A percentile compares a stretch with the other conserved stretches of the same genome.
phyloP scores from a whole-genome alignment of 2,329 filamentous ascomycete species.

The Paraphoma chrysanthemicola region DNA sequence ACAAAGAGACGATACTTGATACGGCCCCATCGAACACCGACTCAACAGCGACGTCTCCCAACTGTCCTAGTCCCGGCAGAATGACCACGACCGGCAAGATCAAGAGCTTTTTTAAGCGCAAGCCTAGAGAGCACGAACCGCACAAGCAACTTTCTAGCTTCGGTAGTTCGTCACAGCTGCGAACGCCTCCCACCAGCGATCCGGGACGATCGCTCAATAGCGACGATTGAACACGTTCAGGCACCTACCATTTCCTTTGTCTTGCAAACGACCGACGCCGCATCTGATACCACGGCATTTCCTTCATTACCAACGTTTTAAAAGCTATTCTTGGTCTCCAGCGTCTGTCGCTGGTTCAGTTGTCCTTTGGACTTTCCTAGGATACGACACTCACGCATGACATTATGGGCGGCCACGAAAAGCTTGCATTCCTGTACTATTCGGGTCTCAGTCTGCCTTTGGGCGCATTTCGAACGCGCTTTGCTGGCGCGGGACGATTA shows the following conservation, averaged over 20 bases:
- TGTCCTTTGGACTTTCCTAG: constrained; percentile 16
- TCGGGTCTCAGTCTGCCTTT: constrained; percentile 19
- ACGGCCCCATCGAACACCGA: constrained; percentile 30
- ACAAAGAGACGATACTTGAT: constrained; percentile 35
- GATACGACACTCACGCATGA: constrained; percentile 28
- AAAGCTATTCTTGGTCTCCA: constrained; percentile 24
- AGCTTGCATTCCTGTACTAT: constrained; percentile 24
- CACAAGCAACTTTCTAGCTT: constrained; percentile 45
- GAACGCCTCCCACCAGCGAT: constrained; percentile 44
- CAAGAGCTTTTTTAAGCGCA: constrained; percentile 46
- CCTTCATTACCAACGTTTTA: constrained; percentile 21
- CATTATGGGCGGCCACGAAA: constrained; percentile 28
- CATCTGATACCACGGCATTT: constrained; percentile 26
- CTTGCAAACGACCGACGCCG: constrained; percentile 21
- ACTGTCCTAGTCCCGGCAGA: constrained; percentile 36
- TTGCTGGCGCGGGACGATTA: background rate
- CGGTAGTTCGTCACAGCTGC: constrained; percentile 44
- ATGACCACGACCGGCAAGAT: constrained; percentile 42
- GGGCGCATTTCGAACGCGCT: constrained; percentile 17
- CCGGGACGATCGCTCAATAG: constrained; percentile 42
- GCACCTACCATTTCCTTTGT: constrained; percentile 10
- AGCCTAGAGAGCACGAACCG: constrained; percentile 36
- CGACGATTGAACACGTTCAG: constrained; percentile 35
- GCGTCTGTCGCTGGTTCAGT: constrained; percentile 18
- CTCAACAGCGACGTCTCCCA: constrained; percentile 29